These are phyloP conservation scores for Setaria viridis DNA, from an alignment of 202 grass and related monocot genomes.

Conservation along the genomic window DNA sequence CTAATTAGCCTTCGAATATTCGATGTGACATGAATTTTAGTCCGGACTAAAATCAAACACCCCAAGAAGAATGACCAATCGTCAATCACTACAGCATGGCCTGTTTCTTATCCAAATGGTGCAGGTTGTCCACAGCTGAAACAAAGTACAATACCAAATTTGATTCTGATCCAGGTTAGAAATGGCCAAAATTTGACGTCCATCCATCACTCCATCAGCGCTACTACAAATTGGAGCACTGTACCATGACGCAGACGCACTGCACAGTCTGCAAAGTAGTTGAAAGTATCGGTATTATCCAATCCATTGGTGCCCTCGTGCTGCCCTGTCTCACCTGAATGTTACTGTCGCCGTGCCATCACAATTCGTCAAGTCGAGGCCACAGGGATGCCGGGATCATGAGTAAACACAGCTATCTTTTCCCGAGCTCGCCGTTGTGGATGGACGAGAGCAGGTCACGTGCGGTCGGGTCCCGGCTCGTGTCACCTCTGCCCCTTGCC, in stretches of 20 bases:
- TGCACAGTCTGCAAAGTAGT: not conserved
- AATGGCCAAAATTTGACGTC: not conserved
- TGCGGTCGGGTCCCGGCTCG: constrained; percentile 47
- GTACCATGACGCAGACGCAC: not conserved
- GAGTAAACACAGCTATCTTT: not conserved
- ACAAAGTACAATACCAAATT: constrained; percentile 7
- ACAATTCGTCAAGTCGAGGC: not conserved
- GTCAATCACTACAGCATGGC: no score
- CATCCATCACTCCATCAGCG: not conserved
- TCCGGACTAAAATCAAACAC: no score
- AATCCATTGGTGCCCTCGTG: not conserved
- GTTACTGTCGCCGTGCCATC: not conserved
- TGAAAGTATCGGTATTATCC: not conserved
- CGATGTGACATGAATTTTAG: no score
- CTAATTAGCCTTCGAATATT: no score
- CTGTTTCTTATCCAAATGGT: not conserved
- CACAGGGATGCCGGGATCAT: not conserved
- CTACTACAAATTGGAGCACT: not conserved
- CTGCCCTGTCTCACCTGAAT: not conserved
- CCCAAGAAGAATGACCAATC: no score
- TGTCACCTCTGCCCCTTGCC: constrained; percentile 47
- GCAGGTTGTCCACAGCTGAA: constrained; percentile 20
- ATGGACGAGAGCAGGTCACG: not conserved
- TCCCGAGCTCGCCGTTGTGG: not conserved
- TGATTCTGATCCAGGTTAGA: not conserved